Conservation (phyloP, 768 basidiomycete species). For the Serendipita sp. region DNA sequence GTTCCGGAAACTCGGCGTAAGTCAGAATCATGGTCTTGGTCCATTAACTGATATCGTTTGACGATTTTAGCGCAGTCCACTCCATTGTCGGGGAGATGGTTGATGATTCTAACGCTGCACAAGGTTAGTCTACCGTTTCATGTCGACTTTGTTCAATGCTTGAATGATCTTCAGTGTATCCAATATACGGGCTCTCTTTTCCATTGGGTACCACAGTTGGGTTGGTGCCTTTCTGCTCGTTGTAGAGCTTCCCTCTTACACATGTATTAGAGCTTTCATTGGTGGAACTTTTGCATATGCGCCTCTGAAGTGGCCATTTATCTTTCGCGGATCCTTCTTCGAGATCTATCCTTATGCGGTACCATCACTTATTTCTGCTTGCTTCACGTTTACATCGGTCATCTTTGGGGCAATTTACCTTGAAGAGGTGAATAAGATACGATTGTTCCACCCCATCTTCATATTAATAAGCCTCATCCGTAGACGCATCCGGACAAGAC, state of each 20-base stretch:
- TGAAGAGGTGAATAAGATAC: constrained; percentile 5
- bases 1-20: constrained; percentile 42
- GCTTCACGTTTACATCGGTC: neutral
- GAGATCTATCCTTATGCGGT: constrained; percentile 12
- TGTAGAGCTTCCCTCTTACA: too few relatives aligned
- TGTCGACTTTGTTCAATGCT: neutral
- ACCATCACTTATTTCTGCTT: constrained; percentile 13
- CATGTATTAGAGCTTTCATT: constrained; percentile 11
- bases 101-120: constrained; percentile 13
- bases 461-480: neutral
- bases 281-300: constrained; percentile 13
- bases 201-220: constrained; percentile 8
- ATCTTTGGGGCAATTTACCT: neutral
- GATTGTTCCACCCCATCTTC: constrained; percentile 5
- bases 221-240: constrained; percentile 6
- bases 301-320: constrained; percentile 9
- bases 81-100: constrained; percentile 14
- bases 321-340: constrained; percentile 7
- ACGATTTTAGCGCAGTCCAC: constrained; percentile 24
- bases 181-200: constrained; percentile 5
- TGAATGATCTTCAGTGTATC: constrained; percentile 6
- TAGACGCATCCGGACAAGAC: neutral
- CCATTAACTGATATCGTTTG: neutral
- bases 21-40: neutral
- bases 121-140: constrained; percentile 6